phyloP scores from a whole-genome alignment of 2,329 filamentous ascomycete genomes.

The Rutstroemia sp. region DNA sequence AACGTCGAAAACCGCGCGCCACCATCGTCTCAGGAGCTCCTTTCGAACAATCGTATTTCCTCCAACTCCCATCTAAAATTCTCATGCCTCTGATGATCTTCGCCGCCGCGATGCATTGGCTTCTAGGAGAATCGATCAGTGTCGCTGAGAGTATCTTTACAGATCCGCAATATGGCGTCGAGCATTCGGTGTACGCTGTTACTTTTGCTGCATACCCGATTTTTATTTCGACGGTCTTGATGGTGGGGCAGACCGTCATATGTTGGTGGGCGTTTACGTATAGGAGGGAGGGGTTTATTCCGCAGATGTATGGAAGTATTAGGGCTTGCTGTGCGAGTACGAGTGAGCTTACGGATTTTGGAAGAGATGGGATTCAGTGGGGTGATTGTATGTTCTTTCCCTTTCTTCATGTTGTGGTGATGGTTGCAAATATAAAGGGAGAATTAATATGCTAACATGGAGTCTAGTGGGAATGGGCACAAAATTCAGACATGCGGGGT shows the following conservation, averaged over 20 bases:
- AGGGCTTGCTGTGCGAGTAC: conserved; percentile 17
- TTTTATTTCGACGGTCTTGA: conserved; percentile 15
- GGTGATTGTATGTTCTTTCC: conserved; percentile 13
- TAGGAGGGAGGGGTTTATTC: conserved; percentile 17
- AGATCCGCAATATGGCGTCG: conserved; percentile 10
- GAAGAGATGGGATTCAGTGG: conserved; percentile 12
- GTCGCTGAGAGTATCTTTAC: conserved; percentile 17
- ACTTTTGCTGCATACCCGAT: conserved; percentile 18
- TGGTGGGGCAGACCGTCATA: conserved; percentile 15
- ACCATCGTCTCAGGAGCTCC: conserved; percentile 14
- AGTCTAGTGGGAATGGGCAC: conserved; percentile 16
- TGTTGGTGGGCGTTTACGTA: conserved; percentile 21
- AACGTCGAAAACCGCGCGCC: conserved; percentile 11
- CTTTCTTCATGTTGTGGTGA: no score
- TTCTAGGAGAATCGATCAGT: conserved; percentile 16
- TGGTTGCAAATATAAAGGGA: no score
- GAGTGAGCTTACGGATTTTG: conserved; percentile 15
- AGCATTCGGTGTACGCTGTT: conserved; percentile 16
- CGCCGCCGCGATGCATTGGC: conserved; percentile 19
- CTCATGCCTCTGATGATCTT: conserved; percentile 15
- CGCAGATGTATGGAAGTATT: conserved; percentile 20
- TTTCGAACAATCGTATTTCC: conserved; percentile 18
- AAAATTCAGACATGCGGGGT: conserved; percentile 17
- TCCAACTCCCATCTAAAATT: conserved; percentile 15
- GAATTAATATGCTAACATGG: neutral